These are phyloP conservation scores for Camelina sativa DNA, from an alignment of 345 rosid genomes.

Conservation along the genomic window DNA sequence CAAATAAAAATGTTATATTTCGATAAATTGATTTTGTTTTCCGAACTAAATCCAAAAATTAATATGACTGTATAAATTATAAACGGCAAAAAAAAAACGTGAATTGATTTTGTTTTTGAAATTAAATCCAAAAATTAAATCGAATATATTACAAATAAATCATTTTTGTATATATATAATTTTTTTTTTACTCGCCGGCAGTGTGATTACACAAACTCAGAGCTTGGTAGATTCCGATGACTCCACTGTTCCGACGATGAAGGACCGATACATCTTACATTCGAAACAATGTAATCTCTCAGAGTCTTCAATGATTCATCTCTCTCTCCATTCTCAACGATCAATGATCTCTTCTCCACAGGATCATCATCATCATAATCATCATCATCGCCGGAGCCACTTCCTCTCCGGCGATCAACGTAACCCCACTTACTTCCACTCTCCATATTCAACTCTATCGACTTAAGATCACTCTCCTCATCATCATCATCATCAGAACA, in stretches of 20 bases:
- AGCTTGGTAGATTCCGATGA: slow-evolving; percentile 32
- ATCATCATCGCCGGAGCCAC: slow-evolving; percentile 43
- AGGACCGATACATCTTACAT: slow-evolving; percentile 39
- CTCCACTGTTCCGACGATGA: slow-evolving; percentile 39
- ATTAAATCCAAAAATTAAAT: background rate
- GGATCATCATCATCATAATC: slow-evolving; percentile 53
- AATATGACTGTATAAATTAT: background rate
- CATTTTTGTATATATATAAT: background rate
- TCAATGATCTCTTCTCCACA: slow-evolving; percentile 48
- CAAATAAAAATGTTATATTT: background rate
- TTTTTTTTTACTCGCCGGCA: slow-evolving; percentile 16
- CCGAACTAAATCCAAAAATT: background rate
- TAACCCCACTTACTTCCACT: slow-evolving; percentile 84
- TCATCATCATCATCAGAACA: slow-evolving; percentile 42
- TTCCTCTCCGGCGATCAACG: slow-evolving; percentile 30
- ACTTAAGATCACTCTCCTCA: slow-evolving; percentile 81
- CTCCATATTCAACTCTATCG: slow-evolving; percentile 91
- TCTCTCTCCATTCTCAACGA: slow-evolving; percentile 55
- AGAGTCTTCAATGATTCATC: slow-evolving; percentile 53
- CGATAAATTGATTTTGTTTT: background rate
- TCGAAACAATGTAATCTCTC: slow-evolving; percentile 64
- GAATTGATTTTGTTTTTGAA: background rate
- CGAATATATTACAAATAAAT: slow-evolving; percentile 15
- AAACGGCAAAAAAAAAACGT: background rate
- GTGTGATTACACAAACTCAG: slow-evolving; percentile 42